Percentiles rank a stretch among this genome's conserved stretches.
Evolutionary conservation across 495 filamentous ascomycete genomes (phyloP).

Genomic region (Talaromyces nanjingensis): DNA sequence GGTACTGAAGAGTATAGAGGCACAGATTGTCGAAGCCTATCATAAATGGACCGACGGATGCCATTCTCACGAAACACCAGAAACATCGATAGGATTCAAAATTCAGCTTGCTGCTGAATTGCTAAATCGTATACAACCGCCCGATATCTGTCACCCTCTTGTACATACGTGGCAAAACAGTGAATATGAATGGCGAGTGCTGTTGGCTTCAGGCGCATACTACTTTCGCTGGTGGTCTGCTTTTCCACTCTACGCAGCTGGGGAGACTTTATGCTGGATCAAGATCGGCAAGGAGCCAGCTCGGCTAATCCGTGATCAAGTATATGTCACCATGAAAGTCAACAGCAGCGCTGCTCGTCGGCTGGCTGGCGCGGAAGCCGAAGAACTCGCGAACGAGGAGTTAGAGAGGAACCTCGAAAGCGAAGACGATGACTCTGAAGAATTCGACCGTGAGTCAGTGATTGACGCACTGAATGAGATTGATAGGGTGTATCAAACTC

Average conservation of each 20-base stretch:
- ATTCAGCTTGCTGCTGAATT: constrained; percentile 17
- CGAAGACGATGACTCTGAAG: constrained; percentile 12
- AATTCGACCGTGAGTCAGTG: constrained; percentile 3
- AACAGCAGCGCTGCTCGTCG: constrained; percentile 5
- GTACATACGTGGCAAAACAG: constrained; percentile 37
- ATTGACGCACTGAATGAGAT: constrained; percentile 14
- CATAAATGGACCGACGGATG: constrained; percentile 17
- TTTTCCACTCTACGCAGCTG: constrained; percentile 60
- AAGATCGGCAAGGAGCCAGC: constrained; percentile 41
- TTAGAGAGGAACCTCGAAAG: constrained; percentile 24
- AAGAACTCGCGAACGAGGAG: constrained; percentile 17
- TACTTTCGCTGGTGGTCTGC: constrained; percentile 27
- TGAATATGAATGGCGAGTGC: constrained; percentile 27
- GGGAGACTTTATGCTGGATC: constrained; percentile 53
- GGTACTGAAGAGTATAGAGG: constrained; percentile 16
- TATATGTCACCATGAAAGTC: constrained; percentile 11
- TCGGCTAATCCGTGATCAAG: constrained; percentile 21
- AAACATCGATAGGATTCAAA: constrained; percentile 10
- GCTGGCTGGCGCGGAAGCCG: constrained; percentile 12
- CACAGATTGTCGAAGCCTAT: constrained; percentile 12
- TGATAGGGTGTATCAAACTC: neutral
- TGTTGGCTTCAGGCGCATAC: constrained; percentile 60
- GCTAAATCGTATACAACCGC: constrained; percentile 17
- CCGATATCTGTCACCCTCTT: constrained; percentile 28
- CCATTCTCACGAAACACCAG: neutral